A percentile compares a stretch with the other conserved stretches of the same genome.
phyloP scores from a whole-genome alignment of 768 basidiomycete species.

The Naganishia vishniacii region DNA sequence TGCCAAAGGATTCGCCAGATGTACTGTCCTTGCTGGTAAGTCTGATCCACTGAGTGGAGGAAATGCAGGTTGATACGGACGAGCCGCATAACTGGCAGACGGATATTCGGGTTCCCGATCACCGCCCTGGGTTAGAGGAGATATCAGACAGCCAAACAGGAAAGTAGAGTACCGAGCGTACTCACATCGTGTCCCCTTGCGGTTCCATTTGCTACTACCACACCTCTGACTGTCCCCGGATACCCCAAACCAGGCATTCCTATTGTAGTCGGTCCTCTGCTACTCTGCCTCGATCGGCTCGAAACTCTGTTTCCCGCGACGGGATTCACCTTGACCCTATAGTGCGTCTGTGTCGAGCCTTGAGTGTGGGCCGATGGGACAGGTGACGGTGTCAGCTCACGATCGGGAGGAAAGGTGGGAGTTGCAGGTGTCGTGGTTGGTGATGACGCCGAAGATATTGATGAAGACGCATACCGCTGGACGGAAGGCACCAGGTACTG shows the following conservation, averaged over 20 bases:
- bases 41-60: not conserved
- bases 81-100: not conserved
- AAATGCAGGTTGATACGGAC: not conserved
- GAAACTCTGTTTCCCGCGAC: conserved; percentile 2
- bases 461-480: conserved; percentile 15
- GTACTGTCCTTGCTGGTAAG: conserved; percentile 8
- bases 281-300: conserved; percentile 15
- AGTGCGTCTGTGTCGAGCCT: not conserved
- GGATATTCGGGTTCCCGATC: not conserved
- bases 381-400: conserved; percentile 5
- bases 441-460: not conserved
- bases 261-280: not conserved
- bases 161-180: not conserved
- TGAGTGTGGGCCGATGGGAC: conserved; percentile 3
- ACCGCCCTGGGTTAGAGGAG: not conserved
- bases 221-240: conserved; percentile 1
- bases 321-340: not conserved
- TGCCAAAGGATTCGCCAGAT: conserved; percentile 9
- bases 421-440: not conserved
- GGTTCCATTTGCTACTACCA: not conserved
- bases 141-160: not conserved
- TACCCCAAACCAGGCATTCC: conserved; percentile 11
- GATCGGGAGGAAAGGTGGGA: not conserved
- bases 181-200: conserved; percentile 2
- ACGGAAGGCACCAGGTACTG: not conserved